Base-by-base conservation (phyloP, 2,329 filamentous ascomycete species). In the Calonectria fujianensis region DNA sequence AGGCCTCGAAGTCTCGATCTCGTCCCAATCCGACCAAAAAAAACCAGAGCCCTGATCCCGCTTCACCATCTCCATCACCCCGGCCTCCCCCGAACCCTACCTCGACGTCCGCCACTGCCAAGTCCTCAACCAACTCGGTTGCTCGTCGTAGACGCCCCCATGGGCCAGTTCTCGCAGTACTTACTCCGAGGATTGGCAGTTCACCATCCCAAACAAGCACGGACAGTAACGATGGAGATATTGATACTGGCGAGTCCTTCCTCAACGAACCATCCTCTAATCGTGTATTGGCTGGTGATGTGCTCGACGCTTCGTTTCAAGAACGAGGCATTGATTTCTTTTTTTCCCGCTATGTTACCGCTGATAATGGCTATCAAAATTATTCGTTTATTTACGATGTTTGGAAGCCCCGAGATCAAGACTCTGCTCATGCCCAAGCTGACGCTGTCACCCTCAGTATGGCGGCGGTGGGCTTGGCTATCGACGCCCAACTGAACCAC, bases 371-470 rank as follows among this genome's bases (percentile, higher is more conserved):
- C 7, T 87, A 84, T 75, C 88, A 90, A 57, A 88, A 88, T 70
- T 90, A 90, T 69, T 87, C 90, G 76, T 90, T 89, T 78, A 83
- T 91, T 70, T 88, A 87, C 70, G 88, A 91, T 51, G 83, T 91
- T 10, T 89, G 88, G 88, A 88, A 86, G 72, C 88, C 88, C 0
- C 84, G 83, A 11, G 80, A 81, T 24, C 84, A 82, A 9, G 80
- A 81, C n/a, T 80, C 82, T 6, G 74, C 76, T 13, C 76, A 83
- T 3, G 81, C 83, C 6, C 80, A 82, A 35, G 80, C 85, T 16
- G 89, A 90, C 77, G 84, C 87, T 14, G 86, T 89, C 29, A 85
- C 90, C 31, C 86, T 89, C 24, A 88, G 88, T 77, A 89, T 91
- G 84, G 87, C 87, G 16, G 89, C 90, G 7, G 90, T 91, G 9